phyloP scores from a whole-genome alignment of 2,329 filamentous ascomycete species.

The Hawksworthiomyces lignivorus region DNA sequence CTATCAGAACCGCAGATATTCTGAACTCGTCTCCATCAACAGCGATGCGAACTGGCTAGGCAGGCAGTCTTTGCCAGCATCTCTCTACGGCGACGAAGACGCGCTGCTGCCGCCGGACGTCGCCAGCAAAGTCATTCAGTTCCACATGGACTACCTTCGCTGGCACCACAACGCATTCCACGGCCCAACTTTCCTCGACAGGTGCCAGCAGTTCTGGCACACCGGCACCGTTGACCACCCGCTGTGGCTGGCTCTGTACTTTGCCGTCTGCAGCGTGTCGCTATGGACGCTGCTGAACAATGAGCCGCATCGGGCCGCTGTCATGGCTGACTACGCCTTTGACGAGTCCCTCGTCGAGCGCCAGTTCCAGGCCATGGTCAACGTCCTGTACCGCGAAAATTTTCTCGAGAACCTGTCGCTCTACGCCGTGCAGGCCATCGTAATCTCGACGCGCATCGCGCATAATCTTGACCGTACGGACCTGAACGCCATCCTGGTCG shows the following conservation, averaged over 20 bases:
- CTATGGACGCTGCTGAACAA: conserved; percentile 17
- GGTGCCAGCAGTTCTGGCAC: conserved; percentile 19
- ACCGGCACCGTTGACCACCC: conserved; percentile 17
- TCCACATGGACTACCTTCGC: conserved; percentile 18
- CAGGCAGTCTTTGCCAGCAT: not conserved
- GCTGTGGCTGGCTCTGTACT: conserved; percentile 21
- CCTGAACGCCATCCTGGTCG: conserved; percentile 25
- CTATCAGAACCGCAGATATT: conserved; percentile 16
- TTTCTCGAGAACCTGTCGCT: conserved; percentile 23
- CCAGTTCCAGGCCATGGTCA: conserved; percentile 24
- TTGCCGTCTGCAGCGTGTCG: conserved; percentile 17
- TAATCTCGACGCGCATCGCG: conserved; percentile 26
- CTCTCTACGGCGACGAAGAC: not conserved
- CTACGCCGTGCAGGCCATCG: conserved; percentile 26
- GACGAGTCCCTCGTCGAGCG: conserved; percentile 11
- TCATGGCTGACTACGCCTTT: conserved; percentile 1
- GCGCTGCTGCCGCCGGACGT: conserved; percentile 9
- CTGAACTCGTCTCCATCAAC: conserved; percentile 19
- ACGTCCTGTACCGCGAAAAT: conserved; percentile 22
- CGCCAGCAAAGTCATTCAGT: conserved; percentile 15
- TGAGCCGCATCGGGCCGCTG: not conserved
- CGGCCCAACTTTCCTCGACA: conserved; percentile 17
- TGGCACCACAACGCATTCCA: conserved; percentile 22
- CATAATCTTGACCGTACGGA: conserved; percentile 28
- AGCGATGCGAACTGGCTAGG: conserved; percentile 14